These are phyloP conservation scores for Silene conica DNA, from an alignment of 148 eudicot genomes.

Conservation along the genomic window DNA sequence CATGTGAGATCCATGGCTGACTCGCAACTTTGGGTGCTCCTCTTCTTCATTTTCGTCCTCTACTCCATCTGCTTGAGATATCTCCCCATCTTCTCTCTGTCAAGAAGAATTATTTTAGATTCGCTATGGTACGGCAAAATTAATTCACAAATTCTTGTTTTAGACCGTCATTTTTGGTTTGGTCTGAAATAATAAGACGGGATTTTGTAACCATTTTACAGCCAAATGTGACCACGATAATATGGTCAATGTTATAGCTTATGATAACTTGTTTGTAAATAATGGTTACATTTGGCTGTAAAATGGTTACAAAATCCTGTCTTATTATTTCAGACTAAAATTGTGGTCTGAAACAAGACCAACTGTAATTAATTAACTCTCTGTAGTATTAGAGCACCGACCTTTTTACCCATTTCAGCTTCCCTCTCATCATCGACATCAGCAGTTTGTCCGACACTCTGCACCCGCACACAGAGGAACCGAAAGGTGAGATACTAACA, in stretches of 20 bases:
- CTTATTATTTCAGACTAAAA: too few species aligned
- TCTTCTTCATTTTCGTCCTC: slow-evolving; percentile 9
- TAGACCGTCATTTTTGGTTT: too few species aligned
- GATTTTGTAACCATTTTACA: too few species aligned
- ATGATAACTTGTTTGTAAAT: too few species aligned
- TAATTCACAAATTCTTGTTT: too few species aligned
- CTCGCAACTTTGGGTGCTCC: slow-evolving; percentile 17
- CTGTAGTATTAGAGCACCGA: background rate
- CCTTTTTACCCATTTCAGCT: background rate
- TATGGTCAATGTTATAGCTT: too few species aligned
- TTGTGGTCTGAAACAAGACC: too few species aligned
- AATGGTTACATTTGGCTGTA: too few species aligned
- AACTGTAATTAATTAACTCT: background rate
- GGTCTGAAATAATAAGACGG: too few species aligned
- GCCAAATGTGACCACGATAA: too few species aligned
- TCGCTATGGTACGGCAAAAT: background rate
- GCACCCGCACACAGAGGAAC: background rate
- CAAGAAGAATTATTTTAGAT: background rate
- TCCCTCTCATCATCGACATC: slow-evolving; percentile 13
- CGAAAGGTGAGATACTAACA: background rate
- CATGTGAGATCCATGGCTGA: slow-evolving; percentile 46
- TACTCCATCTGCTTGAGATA: slow-evolving; percentile 10
- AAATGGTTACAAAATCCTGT: too few species aligned
- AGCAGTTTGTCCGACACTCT: slow-evolving; percentile 25
- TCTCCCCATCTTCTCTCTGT: slow-evolving; percentile 30